phyloP scores from a whole-genome alignment of 208 protist genomes.

The Trypanosoma platydactyli region DNA sequence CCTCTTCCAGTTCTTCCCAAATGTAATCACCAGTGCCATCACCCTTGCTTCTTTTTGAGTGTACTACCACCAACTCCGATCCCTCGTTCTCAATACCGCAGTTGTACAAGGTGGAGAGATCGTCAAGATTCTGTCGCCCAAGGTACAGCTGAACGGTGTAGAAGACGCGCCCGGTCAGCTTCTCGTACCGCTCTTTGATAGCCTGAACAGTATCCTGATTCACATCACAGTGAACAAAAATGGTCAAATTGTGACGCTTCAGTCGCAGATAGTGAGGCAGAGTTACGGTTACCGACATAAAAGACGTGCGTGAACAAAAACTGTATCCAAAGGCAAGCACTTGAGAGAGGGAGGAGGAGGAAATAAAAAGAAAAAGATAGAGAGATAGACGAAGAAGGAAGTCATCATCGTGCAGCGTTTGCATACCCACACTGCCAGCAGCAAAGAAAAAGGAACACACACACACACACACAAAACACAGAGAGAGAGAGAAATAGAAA shows the following conservation, averaged over 20 bases:
- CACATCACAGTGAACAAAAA: slow-evolving; percentile 91
- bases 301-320: slow-evolving; percentile 7
- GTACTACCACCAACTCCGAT: slow-evolving; percentile 79
- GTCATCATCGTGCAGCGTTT: not conserved
- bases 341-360: slow-evolving; percentile 1
- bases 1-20: slow-evolving; percentile 80
- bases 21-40: slow-evolving; percentile 55
- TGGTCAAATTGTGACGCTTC: slow-evolving; percentile 72
- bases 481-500: not conserved
- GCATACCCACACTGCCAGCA: not conserved
- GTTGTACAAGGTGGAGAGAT: slow-evolving; percentile 77
- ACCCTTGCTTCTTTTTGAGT: slow-evolving; percentile 56
- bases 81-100: slow-evolving; percentile 78
- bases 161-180: slow-evolving; percentile 77
- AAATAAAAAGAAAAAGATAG: slow-evolving; percentile 14
- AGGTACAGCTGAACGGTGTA: slow-evolving; percentile 79
- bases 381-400: not conserved
- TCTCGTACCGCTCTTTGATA: slow-evolving; percentile 89
- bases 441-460: not conserved
- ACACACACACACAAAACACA: not conserved
- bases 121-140: slow-evolving; percentile 74
- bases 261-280: slow-evolving; percentile 81
- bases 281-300: slow-evolving; percentile 23
- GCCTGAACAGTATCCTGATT: slow-evolving; percentile 89
- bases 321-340: not conserved